phyloP scores from a whole-genome alignment of 176 grass and related monocot genomes.

The Hyparrhenia diplandra region DNA sequence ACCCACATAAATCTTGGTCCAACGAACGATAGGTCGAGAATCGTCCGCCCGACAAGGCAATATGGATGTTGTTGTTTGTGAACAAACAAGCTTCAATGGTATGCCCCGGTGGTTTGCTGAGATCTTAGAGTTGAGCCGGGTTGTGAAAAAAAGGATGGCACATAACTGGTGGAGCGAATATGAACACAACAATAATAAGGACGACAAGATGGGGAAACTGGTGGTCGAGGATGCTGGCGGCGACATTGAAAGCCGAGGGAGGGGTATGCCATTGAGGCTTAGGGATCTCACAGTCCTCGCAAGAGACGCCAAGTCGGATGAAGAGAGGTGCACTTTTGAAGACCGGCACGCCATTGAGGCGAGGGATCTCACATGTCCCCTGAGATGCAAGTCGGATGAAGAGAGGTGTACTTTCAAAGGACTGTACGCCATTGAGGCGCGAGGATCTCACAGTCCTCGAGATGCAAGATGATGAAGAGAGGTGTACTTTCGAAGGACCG shows the following conservation, averaged over 20 bases:
- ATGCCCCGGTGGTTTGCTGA: fast-evolving
- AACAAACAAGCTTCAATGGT: fast-evolving
- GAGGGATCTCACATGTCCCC: not conserved
- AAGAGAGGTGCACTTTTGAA: too few species aligned
- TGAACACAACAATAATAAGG: fast-evolving
- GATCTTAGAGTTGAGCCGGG: not conserved
- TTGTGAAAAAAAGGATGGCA: fast-evolving
- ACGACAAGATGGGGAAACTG: fast-evolving
- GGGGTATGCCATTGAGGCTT: too few species aligned
- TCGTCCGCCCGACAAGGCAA: fast-evolving
- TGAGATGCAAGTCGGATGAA: fast-evolving
- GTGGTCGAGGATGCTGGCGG: fast-evolving
- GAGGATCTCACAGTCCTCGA: too few species aligned
- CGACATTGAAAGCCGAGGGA: fast-evolving
- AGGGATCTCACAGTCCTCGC: too few species aligned
- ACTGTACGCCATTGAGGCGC: too few species aligned
- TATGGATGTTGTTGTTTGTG: fast-evolving
- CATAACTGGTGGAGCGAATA: not conserved
- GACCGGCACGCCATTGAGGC: too few species aligned
- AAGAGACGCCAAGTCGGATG: too few species aligned
- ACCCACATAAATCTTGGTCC: not conserved
- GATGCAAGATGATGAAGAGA: too few species aligned
- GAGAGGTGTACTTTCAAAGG: too few species aligned
- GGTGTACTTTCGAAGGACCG: not conserved
- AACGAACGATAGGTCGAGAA: not conserved